These are phyloP conservation scores for Hyaloperonospora brassicae DNA, from an alignment of 352 stramenopile species.

Conservation along the genomic window DNA sequence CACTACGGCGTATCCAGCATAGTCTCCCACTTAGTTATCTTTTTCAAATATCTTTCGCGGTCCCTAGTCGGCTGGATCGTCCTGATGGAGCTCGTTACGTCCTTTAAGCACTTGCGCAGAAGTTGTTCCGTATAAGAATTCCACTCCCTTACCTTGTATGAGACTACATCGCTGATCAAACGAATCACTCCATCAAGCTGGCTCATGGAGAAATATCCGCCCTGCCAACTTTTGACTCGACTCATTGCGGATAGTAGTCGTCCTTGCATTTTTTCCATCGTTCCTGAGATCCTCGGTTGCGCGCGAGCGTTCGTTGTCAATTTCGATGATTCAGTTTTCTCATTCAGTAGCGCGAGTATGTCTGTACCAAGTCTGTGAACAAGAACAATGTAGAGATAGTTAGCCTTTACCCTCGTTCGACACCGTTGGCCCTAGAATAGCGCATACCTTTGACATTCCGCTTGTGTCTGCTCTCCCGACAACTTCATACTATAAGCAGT, in stretches of 20 bases:
- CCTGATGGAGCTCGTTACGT: slow-evolving; percentile 15
- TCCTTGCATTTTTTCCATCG: background rate
- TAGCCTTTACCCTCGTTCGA: background rate
- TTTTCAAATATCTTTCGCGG: slow-evolving; percentile 18
- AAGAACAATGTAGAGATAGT: background rate
- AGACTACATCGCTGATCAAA: slow-evolving; percentile 5
- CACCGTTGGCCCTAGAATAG: background rate
- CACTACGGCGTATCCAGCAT: background rate
- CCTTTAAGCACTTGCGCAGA: slow-evolving; percentile 10
- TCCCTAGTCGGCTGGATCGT: slow-evolving; percentile 13
- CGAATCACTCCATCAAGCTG: slow-evolving; percentile 24
- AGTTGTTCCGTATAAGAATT: slow-evolving; percentile 8
- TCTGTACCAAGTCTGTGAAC: slow-evolving; percentile 8
- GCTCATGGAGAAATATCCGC: slow-evolving; percentile 26
- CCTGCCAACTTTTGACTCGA: slow-evolving; percentile 19
- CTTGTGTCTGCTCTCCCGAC: background rate
- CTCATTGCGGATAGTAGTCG: slow-evolving; percentile 2
- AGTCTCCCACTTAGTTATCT: slow-evolving; percentile 11
- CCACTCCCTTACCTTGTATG: slow-evolving; percentile 16
- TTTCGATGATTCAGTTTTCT: background rate
- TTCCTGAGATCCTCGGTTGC: slow-evolving; percentile 1
- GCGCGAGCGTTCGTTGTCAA: background rate
- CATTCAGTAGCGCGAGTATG: slow-evolving; percentile 4
- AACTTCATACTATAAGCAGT: slow-evolving; percentile 13
- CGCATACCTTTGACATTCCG: slow-evolving; percentile 15